Percentiles rank a stretch among this genome's conserved stretches.
These are phyloP conservation scores for Suillus placidus DNA, from an alignment of 768 basidiomycete genomes.

Conservation along the genomic window DNA sequence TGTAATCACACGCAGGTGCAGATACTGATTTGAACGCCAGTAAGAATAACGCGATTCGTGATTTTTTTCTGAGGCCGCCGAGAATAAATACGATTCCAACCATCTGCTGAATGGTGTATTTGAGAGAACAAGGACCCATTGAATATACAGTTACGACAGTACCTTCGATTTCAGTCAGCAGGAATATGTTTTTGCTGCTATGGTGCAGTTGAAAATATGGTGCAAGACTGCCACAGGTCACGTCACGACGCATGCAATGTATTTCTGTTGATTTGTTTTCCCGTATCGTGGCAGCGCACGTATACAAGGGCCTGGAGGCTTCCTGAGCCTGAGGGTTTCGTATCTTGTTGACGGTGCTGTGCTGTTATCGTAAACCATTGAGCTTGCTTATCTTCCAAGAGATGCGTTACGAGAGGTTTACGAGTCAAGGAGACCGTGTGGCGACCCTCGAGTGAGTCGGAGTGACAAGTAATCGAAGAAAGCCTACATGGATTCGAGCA, in stretches of 20 bases:
- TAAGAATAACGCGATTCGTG: not conserved
- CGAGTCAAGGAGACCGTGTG: not conserved
- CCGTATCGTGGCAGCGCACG: not conserved
- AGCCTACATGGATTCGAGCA: not conserved
- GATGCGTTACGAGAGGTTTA: not conserved
- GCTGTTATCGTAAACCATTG: not conserved
- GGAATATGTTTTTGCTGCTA: not conserved
- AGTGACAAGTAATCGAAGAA: not conserved
- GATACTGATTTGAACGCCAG: not conserved
- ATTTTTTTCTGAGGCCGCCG: not conserved
- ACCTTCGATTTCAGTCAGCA: not conserved
- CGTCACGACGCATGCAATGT: not conserved
- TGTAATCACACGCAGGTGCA: not conserved
- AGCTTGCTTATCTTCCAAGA: not conserved
- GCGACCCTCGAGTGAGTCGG: not conserved
- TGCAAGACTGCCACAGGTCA: not conserved
- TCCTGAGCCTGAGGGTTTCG: not conserved
- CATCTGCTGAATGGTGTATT: not conserved
- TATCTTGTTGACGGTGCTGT: not conserved
- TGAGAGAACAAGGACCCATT: not conserved
- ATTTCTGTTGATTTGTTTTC: not conserved
- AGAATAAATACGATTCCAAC: not conserved
- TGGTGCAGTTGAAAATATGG: not conserved
- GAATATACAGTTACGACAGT: not conserved
- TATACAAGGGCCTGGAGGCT: not conserved